Evolutionary conservation across 78 protist genomes (phyloP), one percentile per base, ranked within the genome.

Genomic region (Chrysochromulina tobinii): DNA sequence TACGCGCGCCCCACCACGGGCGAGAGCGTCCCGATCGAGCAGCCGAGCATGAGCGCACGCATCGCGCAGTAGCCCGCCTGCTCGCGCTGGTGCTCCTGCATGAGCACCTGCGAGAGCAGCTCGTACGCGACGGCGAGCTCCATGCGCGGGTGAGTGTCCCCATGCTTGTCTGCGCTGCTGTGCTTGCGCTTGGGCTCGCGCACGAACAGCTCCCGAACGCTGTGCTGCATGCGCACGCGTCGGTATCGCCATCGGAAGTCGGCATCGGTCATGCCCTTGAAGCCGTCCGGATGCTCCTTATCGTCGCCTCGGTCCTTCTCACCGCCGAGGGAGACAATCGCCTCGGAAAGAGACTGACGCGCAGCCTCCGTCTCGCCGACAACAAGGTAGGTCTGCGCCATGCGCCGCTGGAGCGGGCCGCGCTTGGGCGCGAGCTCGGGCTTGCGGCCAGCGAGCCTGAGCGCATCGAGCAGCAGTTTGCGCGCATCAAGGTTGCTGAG

Each of bases 341-440:
- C 72, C 72, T 15, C 72, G 48, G 25, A 18, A 8, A 66, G 72
- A 4, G 9, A 21, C n/a, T 4, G n/a, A 5, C 17, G n/a, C 50
- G 79, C 51, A 12, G 51, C 38, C 51, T 23, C 14, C 50, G 2
- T 4, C 79, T 69, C 50, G 23, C 79, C 79, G 15, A n/a, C 12
- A 27, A 27, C 21, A 27, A 38, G 27, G 15, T 69, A 17, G 79
- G 51, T 3, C 54, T 17, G 79, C 50, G 53, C 79, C 50, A 69
- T 69, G 79, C 79, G 79, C 23, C 79, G 79, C 12, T 25, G 79
- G 14, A 69, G 51, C 79, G 79, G 79, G 14, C 79, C 79, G 38
- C 79, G 51, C 79, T 69, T 12, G 25, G 69, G 25, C 25, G 25
- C 25, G 25, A 64, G 38, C 38, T 38, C 38, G 38, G 38, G 38